Conservation (phyloP, 2,329 filamentous ascomycete species). For the Domatiomyces catenatus region DNA sequence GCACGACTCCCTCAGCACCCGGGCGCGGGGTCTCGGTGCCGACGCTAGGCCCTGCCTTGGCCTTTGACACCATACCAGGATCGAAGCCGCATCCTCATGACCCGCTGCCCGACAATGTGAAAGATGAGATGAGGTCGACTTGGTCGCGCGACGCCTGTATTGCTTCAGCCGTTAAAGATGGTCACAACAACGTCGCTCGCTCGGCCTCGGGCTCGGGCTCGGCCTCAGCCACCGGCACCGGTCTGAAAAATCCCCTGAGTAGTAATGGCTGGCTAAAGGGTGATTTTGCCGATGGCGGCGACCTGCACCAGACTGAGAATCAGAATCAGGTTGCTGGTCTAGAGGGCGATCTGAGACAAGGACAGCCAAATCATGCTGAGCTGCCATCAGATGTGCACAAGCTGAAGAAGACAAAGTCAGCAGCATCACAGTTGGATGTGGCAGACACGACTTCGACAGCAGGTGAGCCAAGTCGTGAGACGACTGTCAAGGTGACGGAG, state of each 20-base stretch:
- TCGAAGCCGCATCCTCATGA: conserved; percentile 25
- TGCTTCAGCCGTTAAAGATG: conserved; percentile 48
- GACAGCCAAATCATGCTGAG: conserved; percentile 12
- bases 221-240: conserved; percentile 37
- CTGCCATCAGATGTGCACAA: conserved; percentile 17
- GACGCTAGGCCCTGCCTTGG: conserved; percentile 38
- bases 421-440: conserved; percentile 24
- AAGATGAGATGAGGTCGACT: conserved; percentile 59
- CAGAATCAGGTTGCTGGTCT: conserved; percentile 8
- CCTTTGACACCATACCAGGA: conserved; percentile 24
- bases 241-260: conserved; percentile 15
- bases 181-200: conserved; percentile 10
- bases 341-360: conserved; percentile 15
- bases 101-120: conserved; percentile 51
- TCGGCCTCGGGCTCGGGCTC: conserved; percentile 64
- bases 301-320: conserved; percentile 16
- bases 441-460: conserved; percentile 18
- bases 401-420: conserved; percentile 19
- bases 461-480: conserved; percentile 26
- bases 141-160: conserved; percentile 68
- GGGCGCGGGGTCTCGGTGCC: conserved; percentile 48
- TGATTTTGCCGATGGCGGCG: conserved; percentile 9
- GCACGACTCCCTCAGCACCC: conserved; percentile 56
- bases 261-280: conserved; percentile 11
- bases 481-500: conserved; percentile 34